These are phyloP conservation scores for Tolypocladium sp. DNA, from an alignment of 2,329 filamentous ascomycete species.

Conservation along the genomic window DNA sequence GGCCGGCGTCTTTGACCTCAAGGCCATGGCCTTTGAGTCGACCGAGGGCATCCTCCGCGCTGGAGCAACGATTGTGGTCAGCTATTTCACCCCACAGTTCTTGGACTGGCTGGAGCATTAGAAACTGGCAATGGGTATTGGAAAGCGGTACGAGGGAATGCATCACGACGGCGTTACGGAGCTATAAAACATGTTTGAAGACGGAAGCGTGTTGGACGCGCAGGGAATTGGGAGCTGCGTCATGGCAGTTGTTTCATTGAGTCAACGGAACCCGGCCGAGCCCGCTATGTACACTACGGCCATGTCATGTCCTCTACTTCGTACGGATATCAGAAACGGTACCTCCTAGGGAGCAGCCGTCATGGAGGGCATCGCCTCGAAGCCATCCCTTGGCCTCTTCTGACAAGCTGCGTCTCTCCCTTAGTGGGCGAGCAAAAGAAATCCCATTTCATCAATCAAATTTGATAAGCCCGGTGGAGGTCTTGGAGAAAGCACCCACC, in stretches of 20 bases:
- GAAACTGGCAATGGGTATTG: conserved; percentile 2
- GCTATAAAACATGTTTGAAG: not conserved
- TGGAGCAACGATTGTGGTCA: conserved; percentile 86
- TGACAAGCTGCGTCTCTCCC: not conserved
- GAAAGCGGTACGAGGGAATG: not conserved
- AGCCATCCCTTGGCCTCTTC: not conserved
- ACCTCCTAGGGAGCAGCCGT: not conserved
- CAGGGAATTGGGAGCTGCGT: not conserved
- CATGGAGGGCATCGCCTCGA: not conserved
- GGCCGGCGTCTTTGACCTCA: conserved; percentile 91
- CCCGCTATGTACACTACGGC: not conserved
- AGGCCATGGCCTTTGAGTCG: conserved; percentile 88
- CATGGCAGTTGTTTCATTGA: not conserved
- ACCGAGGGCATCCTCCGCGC: conserved; percentile 89
- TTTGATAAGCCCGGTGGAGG: not conserved
- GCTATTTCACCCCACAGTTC: conserved; percentile 84
- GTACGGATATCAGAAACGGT: not conserved
- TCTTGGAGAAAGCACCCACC: no score
- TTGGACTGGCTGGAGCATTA: conserved; percentile 56
- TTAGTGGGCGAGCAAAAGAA: not conserved
- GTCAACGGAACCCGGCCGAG: not conserved
- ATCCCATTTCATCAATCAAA: not conserved
- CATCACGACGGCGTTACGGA: conserved; percentile 1
- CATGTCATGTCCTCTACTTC: not conserved
- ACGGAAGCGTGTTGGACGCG: not conserved